These are phyloP conservation scores for Aspergillus unguis DNA, from an alignment of 2,329 filamentous ascomycete genomes.

Conservation along the genomic window DNA sequence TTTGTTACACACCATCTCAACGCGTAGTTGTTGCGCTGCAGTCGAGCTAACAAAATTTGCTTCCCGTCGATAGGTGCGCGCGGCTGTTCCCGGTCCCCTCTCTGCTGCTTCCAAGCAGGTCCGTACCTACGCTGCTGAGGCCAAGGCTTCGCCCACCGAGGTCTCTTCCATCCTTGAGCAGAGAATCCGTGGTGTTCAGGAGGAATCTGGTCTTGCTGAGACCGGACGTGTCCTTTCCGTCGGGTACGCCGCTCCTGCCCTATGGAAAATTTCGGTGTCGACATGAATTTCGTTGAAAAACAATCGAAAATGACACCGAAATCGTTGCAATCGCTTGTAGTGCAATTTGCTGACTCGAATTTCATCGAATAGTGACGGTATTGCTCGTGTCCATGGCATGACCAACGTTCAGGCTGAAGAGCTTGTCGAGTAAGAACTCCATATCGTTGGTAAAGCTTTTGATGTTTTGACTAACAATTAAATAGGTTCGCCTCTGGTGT, in stretches of 20 bases:
- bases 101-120: slow-evolving; percentile 67
- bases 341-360: slow-evolving; percentile 20
- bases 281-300: slow-evolving; percentile 27
- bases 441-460: slow-evolving; percentile 17
- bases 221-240: slow-evolving; percentile 98
- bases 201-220: slow-evolving; percentile 94
- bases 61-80: slow-evolving; percentile 65
- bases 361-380: slow-evolving; percentile 80
- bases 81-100: slow-evolving; percentile 74
- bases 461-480: slow-evolving; percentile 24
- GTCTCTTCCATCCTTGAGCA: slow-evolving; percentile 99
- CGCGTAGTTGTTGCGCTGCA: slow-evolving; percentile 39
- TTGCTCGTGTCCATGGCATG: slow-evolving; percentile 99
- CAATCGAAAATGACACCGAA: slow-evolving; percentile 17
- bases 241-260: slow-evolving; percentile 61
- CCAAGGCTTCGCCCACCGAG: slow-evolving; percentile 94
- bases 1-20: slow-evolving; percentile 21
- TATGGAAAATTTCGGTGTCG: slow-evolving; percentile 29
- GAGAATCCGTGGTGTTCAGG: slow-evolving; percentile 96
- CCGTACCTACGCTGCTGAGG: slow-evolving; percentile 87
- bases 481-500: slow-evolving; percentile 95
- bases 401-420: slow-evolving; percentile 99
- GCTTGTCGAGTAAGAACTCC: slow-evolving; percentile 86
- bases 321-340: neutral
- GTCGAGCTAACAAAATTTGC: slow-evolving; percentile 49